Evolutionary conservation across 768 basidiomycete species (phyloP).

Genomic region (Leccinellum luteum): DNA sequence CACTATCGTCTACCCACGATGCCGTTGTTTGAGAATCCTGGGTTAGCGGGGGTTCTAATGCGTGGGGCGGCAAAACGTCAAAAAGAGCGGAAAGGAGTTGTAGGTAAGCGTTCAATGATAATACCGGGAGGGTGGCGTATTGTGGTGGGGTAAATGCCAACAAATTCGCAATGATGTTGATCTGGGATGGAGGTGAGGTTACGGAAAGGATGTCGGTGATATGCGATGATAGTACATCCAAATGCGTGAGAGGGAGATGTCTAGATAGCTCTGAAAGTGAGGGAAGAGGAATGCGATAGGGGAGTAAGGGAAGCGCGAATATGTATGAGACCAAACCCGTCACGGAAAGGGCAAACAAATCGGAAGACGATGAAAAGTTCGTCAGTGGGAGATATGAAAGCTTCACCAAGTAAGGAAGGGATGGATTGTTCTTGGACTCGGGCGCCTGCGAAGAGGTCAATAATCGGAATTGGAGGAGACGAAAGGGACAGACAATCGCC

Average conservation of each 20-base stretch:
- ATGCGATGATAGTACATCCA: slow-evolving; percentile 33
- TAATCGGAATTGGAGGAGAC: too few relatives aligned
- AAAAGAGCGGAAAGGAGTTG: slow-evolving; percentile 50
- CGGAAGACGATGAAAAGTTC: too few relatives aligned
- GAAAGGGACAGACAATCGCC: too few relatives aligned
- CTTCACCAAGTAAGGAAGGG: too few relatives aligned
- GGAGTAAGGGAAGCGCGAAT: slow-evolving; percentile 73
- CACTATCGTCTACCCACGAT: slow-evolving; percentile 34
- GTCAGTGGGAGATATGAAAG: too few relatives aligned
- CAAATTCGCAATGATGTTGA: slow-evolving; percentile 74
- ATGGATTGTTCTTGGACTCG: too few relatives aligned
- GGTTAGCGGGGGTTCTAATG: slow-evolving; percentile 45
- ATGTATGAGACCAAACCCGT: too few relatives aligned
- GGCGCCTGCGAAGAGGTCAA: too few relatives aligned
- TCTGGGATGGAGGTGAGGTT: slow-evolving; percentile 30
- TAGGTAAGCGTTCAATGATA: slow-evolving; percentile 49
- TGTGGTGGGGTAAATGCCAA: slow-evolving; percentile 61
- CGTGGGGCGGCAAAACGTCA: slow-evolving; percentile 49
- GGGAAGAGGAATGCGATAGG: slow-evolving; percentile 64
- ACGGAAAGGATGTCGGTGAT: slow-evolving; percentile 30
- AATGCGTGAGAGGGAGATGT: slow-evolving; percentile 53
- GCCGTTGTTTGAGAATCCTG: slow-evolving; percentile 10
- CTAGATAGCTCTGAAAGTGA: slow-evolving; percentile 65
- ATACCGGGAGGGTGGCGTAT: slow-evolving; percentile 46
- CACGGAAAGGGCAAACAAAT: too few relatives aligned